Conservation (phyloP, 768 basidiomycete genomes). For the Nidula microcarpa region DNA sequence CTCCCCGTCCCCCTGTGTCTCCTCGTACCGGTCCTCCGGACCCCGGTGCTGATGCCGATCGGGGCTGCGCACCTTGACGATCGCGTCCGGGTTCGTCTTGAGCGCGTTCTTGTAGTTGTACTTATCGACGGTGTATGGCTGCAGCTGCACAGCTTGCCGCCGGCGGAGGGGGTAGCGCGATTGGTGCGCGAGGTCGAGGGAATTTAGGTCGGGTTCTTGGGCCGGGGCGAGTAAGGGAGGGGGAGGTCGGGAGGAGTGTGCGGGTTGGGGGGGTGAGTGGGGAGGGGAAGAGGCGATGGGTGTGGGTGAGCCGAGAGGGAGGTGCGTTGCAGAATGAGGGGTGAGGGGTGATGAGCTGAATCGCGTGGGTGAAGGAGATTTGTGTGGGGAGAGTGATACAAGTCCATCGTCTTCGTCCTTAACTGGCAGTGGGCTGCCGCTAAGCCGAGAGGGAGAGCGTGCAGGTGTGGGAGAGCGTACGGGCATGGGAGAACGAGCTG, state of each 20-base stretch:
- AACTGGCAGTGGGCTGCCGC: too few species aligned
- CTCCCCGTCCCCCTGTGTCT: conserved; percentile 12
- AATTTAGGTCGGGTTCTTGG: neutral
- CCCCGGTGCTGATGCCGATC: conserved; percentile 18
- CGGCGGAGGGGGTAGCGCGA: conserved; percentile 52
- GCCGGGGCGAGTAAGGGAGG: neutral
- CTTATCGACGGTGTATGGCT: conserved; percentile 61
- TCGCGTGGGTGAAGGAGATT: neutral
- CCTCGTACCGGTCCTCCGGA: conserved; percentile 24
- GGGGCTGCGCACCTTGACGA: conserved; percentile 45
- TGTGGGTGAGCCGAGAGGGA: neutral
- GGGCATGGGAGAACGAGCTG: neutral
- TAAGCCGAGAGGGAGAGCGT: neutral
- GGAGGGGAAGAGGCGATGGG: conserved; percentile 1
- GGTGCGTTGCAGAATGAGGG: neutral
- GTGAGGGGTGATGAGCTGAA: neutral
- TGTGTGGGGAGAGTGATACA: neutral
- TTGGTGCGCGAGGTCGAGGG: neutral
- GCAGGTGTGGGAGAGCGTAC: neutral
- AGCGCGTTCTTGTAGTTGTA: conserved; percentile 48
- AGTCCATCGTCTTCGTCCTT: neutral
- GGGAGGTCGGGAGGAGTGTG: conserved; percentile 1
- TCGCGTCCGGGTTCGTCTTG: conserved; percentile 59
- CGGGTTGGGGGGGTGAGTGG: neutral
- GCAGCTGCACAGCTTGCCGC: conserved; percentile 52